Evolutionary conservation across 306 rosid species (phyloP).

Genomic region (Acacia crassicarpa): DNA sequence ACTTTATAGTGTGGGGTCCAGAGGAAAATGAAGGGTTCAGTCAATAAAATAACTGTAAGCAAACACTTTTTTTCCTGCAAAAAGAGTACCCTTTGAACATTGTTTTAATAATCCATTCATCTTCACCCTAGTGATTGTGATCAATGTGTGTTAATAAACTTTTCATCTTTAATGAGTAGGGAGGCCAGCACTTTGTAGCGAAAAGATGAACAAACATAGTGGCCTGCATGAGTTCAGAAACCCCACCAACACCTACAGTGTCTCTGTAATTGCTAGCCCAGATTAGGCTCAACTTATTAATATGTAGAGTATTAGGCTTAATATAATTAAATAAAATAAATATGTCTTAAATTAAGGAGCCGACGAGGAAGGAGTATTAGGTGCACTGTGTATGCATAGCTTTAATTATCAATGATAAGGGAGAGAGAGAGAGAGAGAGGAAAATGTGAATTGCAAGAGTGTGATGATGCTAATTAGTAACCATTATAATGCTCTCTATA

Average conservation of each 20-base stretch:
- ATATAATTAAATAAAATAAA: too few relatives aligned
- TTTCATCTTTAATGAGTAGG: constrained; percentile 15
- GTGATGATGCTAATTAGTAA: not conserved
- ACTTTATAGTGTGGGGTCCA: constrained; percentile 4
- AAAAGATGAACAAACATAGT: constrained; percentile 29
- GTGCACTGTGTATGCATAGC: too few relatives aligned
- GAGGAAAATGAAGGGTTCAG: constrained; percentile 3
- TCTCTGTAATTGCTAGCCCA: not conserved
- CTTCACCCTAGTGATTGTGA: not conserved
- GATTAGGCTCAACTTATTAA: not conserved
- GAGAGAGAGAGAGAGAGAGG: not conserved
- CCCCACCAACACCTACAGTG: constrained; percentile 21
- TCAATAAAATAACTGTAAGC: not conserved
- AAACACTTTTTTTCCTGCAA: not conserved
- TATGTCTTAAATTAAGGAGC: too few relatives aligned
- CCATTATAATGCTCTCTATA: constrained; percentile 12
- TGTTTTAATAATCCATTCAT: not conserved
- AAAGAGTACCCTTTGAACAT: not conserved
- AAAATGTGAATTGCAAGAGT: constrained; percentile 2
- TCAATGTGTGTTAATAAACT: constrained; percentile 2
- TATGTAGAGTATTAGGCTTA: too few relatives aligned
- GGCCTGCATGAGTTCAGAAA: constrained; percentile 29
- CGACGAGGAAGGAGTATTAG: too few relatives aligned
- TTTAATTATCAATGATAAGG: not conserved
- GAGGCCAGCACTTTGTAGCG: constrained; percentile 8